phyloP scores from a whole-genome alignment of 306 rosid species.

The Vicia villosa region DNA sequence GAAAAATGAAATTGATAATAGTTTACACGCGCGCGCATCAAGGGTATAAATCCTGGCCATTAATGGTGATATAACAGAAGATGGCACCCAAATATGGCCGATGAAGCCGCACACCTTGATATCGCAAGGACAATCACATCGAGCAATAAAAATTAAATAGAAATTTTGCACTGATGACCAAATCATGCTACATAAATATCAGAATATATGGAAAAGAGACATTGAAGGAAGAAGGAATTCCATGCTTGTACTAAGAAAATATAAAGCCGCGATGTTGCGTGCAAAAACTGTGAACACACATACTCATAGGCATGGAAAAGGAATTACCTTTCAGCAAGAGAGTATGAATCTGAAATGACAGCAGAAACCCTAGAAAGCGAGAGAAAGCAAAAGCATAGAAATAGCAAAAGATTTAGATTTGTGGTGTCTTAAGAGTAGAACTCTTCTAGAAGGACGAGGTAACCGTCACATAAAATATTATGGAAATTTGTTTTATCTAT shows the following conservation, averaged over 20 bases:
- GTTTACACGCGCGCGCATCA: no score
- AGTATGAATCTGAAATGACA: conserved; percentile 22
- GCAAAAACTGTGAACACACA: background rate
- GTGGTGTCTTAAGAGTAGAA: background rate
- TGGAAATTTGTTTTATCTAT: background rate
- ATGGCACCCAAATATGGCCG: background rate
- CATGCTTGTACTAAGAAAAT: background rate
- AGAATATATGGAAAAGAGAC: background rate
- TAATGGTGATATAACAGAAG: background rate
- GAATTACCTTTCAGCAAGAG: conserved; percentile 29
- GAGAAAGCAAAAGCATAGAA: background rate
- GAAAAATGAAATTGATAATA: no score
- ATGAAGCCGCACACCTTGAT: background rate
- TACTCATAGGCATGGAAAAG: no score
- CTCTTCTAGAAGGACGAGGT: conserved; percentile 5
- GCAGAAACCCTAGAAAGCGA: conserved; percentile 12
- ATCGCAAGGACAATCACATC: background rate
- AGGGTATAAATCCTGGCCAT: no score
- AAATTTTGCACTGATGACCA: background rate
- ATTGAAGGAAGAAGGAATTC: background rate
- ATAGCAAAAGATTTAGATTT: background rate
- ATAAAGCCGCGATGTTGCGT: background rate
- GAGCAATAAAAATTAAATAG: background rate
- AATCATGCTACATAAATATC: background rate
- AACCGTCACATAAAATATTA: background rate